Evolutionary conservation across 352 stramenopile genomes (phyloP), one percentile per base, ranked within the genome.

Genomic region (Pythium aquatile): DNA sequence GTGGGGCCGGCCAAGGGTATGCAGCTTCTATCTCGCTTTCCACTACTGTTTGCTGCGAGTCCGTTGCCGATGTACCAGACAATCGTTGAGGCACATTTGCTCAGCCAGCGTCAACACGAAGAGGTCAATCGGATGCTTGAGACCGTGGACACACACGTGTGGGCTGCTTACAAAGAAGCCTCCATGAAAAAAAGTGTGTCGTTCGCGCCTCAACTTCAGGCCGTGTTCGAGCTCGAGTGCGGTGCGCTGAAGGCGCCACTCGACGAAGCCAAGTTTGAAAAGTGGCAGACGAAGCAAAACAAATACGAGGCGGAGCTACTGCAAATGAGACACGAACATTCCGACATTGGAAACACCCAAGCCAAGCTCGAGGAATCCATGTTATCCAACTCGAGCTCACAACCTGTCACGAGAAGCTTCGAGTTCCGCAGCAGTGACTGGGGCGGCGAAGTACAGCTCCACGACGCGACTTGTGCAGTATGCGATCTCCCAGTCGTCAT

Each of bases 381-480:
- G 26, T 17, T 51, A 0, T 63, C 63, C 3, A 59, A 61, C 30
- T 13, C 28, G 2, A 35, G 26, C 17, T 17, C 28, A 8, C 33
- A 17, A 7, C 42, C 55, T 42, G 53, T 70, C 3, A 58, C 63
- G 20, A 70, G 83, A 39, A 81, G 75, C 17, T 96, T 90, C 71
- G 87, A 96, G 47, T 91, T 83, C 57, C 76, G 85, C 29, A 93
- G 90, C 66, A 93, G 86, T 58, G 87, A 94, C 57, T 96, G 87
- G 87, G 87, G 87, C 51, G 85, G 87, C 24, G 87, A 94, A 66
- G 81, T 96, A 28, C 85, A 94, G 58, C 66, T 96, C 9, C 87
- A 96, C 52, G 85, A 96, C 65, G 88, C 79, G 13, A 86, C 74
- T 2, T 96, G 87, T 55, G 73, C 72, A 2, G 62, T 70, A 33